These are phyloP conservation scores for Colletotrichum tropicicola DNA, from an alignment of 2,329 filamentous ascomycete species.

Conservation along the genomic window DNA sequence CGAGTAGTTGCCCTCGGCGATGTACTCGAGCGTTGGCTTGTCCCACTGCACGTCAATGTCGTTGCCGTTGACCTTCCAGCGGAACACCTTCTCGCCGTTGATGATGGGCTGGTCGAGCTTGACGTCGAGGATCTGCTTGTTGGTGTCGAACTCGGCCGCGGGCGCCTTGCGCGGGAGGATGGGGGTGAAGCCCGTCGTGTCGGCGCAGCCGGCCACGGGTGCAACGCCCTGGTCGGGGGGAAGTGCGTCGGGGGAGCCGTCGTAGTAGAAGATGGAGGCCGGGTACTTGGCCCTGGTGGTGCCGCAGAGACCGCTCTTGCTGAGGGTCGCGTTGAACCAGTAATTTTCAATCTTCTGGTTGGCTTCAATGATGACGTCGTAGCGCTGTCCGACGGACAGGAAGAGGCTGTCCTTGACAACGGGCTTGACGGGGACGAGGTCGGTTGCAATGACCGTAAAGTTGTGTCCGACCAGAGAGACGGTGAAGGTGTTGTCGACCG, in stretches of 20 bases:
- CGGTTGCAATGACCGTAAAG: constrained; percentile 61
- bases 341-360: constrained; percentile 45
- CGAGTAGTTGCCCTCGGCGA: constrained; percentile 30
- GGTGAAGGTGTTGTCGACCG: constrained; percentile 56
- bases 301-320: constrained; percentile 39
- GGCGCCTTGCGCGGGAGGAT: constrained; percentile 37
- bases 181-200: constrained; percentile 32
- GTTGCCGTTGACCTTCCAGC: constrained; percentile 43
- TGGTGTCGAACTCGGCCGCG: constrained; percentile 35
- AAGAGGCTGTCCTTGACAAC: constrained; percentile 57
- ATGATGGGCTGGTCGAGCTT: constrained; percentile 30
- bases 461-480: constrained; percentile 61
- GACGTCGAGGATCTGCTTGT: constrained; percentile 34
- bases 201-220: constrained; percentile 30
- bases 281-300: constrained; percentile 39
- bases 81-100: constrained; percentile 28
- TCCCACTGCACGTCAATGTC: constrained; percentile 48
- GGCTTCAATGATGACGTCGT: constrained; percentile 51
- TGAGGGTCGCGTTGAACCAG: constrained; percentile 50
- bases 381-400: constrained; percentile 57
- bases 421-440: constrained; percentile 62
- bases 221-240: constrained; percentile 39
- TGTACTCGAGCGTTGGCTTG: constrained; percentile 45
- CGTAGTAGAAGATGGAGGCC: constrained; percentile 48
- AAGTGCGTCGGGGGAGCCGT: constrained; percentile 39